Conservation (phyloP, 1,284 basidiomycete genomes). For the Nidula niveotomentosa region DNA sequence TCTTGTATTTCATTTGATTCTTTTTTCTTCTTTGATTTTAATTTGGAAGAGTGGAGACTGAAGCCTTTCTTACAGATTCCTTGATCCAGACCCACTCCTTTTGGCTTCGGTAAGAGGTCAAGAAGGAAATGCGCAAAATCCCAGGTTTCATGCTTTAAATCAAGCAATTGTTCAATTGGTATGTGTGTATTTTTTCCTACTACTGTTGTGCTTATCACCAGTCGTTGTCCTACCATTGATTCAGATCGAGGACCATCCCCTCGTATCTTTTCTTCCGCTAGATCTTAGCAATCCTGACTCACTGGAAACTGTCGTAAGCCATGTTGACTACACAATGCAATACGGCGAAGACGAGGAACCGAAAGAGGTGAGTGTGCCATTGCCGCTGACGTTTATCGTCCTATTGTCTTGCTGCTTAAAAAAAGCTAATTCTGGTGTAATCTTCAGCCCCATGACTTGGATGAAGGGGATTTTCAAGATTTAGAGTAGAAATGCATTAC, state of each 20-base stretch:
- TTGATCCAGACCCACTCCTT: conserved; percentile 96
- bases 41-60: background rate
- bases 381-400: background rate
- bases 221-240: background rate
- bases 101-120: conserved; percentile 69
- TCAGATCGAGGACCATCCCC: conserved; percentile 97
- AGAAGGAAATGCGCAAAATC: conserved; percentile 67
- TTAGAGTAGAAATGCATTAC: conserved; percentile 44
- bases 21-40: too few relatives aligned
- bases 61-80: conserved; percentile 56
- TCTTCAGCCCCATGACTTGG: conserved; percentile 77
- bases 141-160: conserved; percentile 92
- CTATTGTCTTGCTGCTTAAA: background rate
- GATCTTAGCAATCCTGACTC: conserved; percentile 92
- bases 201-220: conserved; percentile 5
- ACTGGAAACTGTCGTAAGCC: conserved; percentile 87
- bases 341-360: conserved; percentile 95
- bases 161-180: conserved; percentile 94
- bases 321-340: conserved; percentile 97
- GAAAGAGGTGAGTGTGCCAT: conserved; percentile 64
- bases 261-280: conserved; percentile 96
- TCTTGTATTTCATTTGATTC: too few relatives aligned
- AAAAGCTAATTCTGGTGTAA: conserved; percentile 4
- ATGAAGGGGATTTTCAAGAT: conserved; percentile 83
- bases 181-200: conserved; percentile 22